phyloP scores from a whole-genome alignment of 306 rosid species.

The Vigna nakashimae region DNA sequence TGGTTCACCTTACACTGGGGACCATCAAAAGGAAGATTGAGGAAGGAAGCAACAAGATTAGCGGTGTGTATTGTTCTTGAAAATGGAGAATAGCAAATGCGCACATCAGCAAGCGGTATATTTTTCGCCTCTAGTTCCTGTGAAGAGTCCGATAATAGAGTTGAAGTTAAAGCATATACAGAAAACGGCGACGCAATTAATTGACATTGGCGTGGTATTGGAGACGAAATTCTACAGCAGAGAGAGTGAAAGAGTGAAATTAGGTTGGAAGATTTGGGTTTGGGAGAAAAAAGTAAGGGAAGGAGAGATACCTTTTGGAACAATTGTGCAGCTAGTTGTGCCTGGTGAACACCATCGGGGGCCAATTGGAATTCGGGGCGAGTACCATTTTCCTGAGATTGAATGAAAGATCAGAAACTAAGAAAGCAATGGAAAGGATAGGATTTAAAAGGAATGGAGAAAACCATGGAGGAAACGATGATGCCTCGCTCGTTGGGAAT shows the following conservation, averaged over 20 bases:
- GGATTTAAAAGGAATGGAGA: neutral
- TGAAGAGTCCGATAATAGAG: neutral
- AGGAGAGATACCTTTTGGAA: constrained; percentile 59
- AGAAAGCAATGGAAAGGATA: neutral
- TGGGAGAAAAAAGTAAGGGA: neutral
- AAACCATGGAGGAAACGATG: constrained; percentile 80
- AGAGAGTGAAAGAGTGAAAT: neutral
- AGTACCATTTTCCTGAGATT: constrained; percentile 75
- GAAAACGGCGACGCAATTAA: neutral
- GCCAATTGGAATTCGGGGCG: constrained; percentile 77
- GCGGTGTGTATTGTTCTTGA: constrained; percentile 86
- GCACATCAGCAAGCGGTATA: constrained; percentile 61
- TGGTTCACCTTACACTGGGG: constrained; percentile 77
- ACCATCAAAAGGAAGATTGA: constrained; percentile 69
- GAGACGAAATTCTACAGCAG: neutral
- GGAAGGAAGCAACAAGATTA: constrained; percentile 58
- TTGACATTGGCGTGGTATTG: neutral
- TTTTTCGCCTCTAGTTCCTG: constrained; percentile 68
- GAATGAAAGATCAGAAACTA: neutral
- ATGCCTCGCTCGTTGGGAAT: constrained; percentile 86
- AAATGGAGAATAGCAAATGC: constrained; percentile 86
- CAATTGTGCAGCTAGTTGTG: constrained; percentile 64
- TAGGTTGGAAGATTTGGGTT: neutral
- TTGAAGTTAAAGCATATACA: neutral
- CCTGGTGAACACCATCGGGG: constrained; percentile 73